Evolutionary conservation across 23 red algal genomes (phyloP).

Genomic region (Gracilaria vermiculophylla): DNA sequence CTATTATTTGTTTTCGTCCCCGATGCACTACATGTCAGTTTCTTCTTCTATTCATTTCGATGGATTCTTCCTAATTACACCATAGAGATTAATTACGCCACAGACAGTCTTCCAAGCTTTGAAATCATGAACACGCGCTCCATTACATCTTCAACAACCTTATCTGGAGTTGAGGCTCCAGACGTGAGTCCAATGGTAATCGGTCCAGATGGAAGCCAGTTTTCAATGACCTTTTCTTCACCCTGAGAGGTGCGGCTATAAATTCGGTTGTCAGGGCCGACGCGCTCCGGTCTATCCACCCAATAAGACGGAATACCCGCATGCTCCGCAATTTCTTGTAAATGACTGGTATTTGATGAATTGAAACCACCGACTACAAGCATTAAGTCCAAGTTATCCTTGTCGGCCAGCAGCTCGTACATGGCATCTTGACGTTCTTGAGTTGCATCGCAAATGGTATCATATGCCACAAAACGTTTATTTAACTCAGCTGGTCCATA

Average conservation of each 20-base stretch:
- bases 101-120: constrained; percentile 37
- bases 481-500: constrained; percentile 79
- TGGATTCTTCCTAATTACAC: background rate
- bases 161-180: constrained; percentile 94
- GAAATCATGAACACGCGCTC: constrained; percentile 95
- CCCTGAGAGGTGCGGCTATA: constrained; percentile 54
- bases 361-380: constrained; percentile 98
- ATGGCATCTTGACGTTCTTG: constrained; percentile 99
- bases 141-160: constrained; percentile 89
- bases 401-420: constrained; percentile 76
- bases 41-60: background rate
- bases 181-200: constrained; percentile 90
- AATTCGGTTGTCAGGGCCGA: constrained; percentile 87
- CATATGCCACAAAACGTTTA: constrained; percentile 90
- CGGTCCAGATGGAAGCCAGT: constrained; percentile 66
- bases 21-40: too few species aligned
- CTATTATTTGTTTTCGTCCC: too few species aligned
- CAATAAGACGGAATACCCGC: constrained; percentile 80
- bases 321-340: constrained; percentile 96
- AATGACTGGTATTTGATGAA: constrained; percentile 92
- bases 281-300: constrained; percentile 81
- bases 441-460: constrained; percentile 99
- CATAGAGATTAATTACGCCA: background rate
- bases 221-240: constrained; percentile 42
- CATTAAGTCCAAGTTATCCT: constrained; percentile 78